A percentile compares a stretch with the other conserved stretches of the same genome.
phyloP scores from a whole-genome alignment of 2,329 filamentous ascomycete genomes.

The Westerdykella sp. region DNA sequence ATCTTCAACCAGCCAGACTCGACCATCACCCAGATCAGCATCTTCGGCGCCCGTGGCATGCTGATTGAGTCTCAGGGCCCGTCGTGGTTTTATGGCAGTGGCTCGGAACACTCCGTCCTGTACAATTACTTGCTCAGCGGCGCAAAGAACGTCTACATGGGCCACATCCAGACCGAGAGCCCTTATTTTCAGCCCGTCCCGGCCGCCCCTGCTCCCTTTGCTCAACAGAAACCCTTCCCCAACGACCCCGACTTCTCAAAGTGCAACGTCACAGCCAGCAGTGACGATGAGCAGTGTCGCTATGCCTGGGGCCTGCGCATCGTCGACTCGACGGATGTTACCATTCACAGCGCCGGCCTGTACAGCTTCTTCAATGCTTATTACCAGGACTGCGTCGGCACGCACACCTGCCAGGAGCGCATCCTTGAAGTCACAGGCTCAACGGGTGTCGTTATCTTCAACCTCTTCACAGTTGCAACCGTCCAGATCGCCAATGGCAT shows the following conservation, averaged over 20 bases:
- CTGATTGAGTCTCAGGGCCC: conserved; percentile 54
- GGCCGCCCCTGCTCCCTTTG: conserved; percentile 43
- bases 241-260: too few species aligned
- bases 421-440: too few species aligned
- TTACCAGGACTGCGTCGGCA: not conserved
- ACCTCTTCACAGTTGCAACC: too few species aligned
- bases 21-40: conserved; percentile 64
- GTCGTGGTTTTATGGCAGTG: conserved; percentile 56
- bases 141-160: conserved; percentile 71
- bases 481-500: too few species aligned
- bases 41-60: conserved; percentile 79
- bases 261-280: too few species aligned
- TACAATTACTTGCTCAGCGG: conserved; percentile 77
- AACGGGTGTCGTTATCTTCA: too few species aligned
- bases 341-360: not conserved
- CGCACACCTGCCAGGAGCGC: not conserved
- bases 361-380: not conserved
- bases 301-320: not conserved
- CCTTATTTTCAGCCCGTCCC: conserved; percentile 79
- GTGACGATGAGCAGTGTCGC: not conserved
- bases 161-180: conserved; percentile 77
- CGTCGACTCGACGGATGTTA: not conserved
- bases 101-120: conserved; percentile 51
- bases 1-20: not conserved
- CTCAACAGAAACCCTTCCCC: not conserved